A percentile compares a stretch with the other conserved stretches of the same genome.
Conservation (phyloP, 2,329 filamentous ascomycete species). For the Venturiaceae sp. region DNA sequence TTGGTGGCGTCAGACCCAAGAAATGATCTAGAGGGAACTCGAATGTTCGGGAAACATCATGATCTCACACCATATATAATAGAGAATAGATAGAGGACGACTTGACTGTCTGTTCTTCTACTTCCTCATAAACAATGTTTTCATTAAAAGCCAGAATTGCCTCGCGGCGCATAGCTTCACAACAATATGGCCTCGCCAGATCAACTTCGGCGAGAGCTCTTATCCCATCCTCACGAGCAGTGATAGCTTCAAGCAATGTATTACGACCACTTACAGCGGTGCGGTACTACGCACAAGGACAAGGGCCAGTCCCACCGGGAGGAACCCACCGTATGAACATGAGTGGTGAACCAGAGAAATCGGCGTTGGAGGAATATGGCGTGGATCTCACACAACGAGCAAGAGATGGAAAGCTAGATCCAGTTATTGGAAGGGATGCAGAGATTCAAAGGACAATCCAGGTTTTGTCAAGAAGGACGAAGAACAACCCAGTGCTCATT, state of each 20-base stretch:
- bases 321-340: slow-evolving; percentile 93
- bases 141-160: slow-evolving; percentile 23
- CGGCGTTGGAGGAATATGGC: slow-evolving; percentile 83
- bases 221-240: background rate
- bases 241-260: slow-evolving; percentile 13
- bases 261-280: slow-evolving; percentile 27
- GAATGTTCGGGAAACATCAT: background rate
- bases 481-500: slow-evolving; percentile 94
- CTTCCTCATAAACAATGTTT: slow-evolving; percentile 19
- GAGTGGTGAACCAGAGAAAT: slow-evolving; percentile 64
- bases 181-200: background rate
- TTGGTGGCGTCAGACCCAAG: background rate
- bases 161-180: slow-evolving; percentile 21
- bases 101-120: background rate
- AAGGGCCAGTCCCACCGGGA: slow-evolving; percentile 70
- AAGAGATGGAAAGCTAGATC: slow-evolving; percentile 82
- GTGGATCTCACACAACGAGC: slow-evolving; percentile 81
- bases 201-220: background rate
- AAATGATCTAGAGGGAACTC: background rate
- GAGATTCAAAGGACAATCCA: slow-evolving; percentile 95
- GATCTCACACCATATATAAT: background rate
- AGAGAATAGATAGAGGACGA: background rate
- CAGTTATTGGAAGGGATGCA: slow-evolving; percentile 83
- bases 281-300: slow-evolving; percentile 44
- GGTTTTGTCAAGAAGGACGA: slow-evolving; percentile 82